Base-by-base conservation (phyloP, 2,329 filamentous ascomycete species). In the Phialophora expanda region DNA sequence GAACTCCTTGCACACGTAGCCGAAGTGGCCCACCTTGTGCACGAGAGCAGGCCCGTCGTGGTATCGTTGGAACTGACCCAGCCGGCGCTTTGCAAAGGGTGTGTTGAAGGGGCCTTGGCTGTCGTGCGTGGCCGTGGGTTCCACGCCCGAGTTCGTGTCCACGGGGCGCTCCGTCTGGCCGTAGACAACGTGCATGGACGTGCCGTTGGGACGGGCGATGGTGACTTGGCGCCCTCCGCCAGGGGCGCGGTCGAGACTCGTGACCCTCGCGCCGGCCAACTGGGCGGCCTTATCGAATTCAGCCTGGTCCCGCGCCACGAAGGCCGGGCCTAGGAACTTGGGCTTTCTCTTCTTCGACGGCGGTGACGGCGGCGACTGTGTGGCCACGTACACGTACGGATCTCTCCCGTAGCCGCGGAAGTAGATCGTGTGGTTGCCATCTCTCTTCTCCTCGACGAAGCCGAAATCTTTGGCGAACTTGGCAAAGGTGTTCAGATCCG, bases 351-450 rank as follows among this genome's bases (percentile, higher is more conserved):
- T 55, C 53, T 55, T 32, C 28, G 28, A 53, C 12, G 72, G 78
- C 77, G 65, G 81, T 79, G 56, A 84, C n/a, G 28, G 26, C 5
- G 72, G 78, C 77, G 65, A 81, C 79, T 56, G 84, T 78, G 71
- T 84, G 83, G 85, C 82, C 68, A 85, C 86, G 53, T 88, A 80
- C 1, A 87, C 78, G 73, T 86, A 88, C 9, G 85, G 85, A 69
- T 89, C 86, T 8, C 76, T 76, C 11, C 87, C 86, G 72, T 88
- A 89, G 28, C 87, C 87, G 46, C 85, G 82, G 75, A 83, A 88
- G 78, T 85, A 89, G 48, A 84, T 83, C 62, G 76, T 80, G 51
- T 81, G 76, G 34, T 78, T 79, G 1, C 53, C 64, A 0, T 65
- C 64, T 26, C 28, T 51, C 24, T 70, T 62, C 4, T 65, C 74